phyloP scores from a whole-genome alignment of 2,329 filamentous ascomycete genomes.

The Verticillium nubilum region DNA sequence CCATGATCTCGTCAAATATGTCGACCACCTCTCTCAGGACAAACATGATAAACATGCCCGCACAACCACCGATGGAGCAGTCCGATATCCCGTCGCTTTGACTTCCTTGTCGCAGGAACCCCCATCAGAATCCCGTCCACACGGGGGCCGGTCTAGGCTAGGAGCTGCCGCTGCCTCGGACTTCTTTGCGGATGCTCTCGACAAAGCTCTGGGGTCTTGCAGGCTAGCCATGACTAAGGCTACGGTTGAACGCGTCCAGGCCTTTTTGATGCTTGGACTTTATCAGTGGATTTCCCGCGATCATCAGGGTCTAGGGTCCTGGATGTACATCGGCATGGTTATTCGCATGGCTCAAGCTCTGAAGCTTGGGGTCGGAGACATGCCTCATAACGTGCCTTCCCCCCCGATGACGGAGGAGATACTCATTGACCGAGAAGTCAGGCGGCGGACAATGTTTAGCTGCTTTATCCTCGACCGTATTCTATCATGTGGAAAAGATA shows the following conservation, averaged over 20 bases:
- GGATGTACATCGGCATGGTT: conserved; percentile 61
- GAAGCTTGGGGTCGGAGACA: conserved; percentile 52
- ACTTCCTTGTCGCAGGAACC: conserved; percentile 17
- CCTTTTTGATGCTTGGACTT: conserved; percentile 63
- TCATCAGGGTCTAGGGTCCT: conserved; percentile 51
- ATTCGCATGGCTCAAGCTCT: conserved; percentile 59
- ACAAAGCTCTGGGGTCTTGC: conserved; percentile 41
- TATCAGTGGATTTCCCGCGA: conserved; percentile 66
- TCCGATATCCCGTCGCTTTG: conserved; percentile 14
- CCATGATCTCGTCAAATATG: conserved; percentile 49
- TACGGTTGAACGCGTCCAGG: conserved; percentile 60
- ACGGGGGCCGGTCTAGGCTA: conserved; percentile 25
- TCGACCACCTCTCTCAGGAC: conserved; percentile 31
- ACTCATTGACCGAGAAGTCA: conserved; percentile 47
- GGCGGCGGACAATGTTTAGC: conserved; percentile 67
- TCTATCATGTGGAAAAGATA: conserved; percentile 57
- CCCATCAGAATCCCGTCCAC: conserved; percentile 1
- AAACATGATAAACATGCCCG: neutral
- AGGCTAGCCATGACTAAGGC: conserved; percentile 42
- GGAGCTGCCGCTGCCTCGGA: conserved; percentile 56
- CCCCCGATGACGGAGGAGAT: conserved; percentile 18
- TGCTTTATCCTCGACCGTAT: conserved; percentile 69
- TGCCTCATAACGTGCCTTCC: conserved; percentile 7
- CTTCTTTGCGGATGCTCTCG: conserved; percentile 57
- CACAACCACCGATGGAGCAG: neutral